phyloP scores from a whole-genome alignment of 108 stramenopile species.

The Aurantiochytrium sp. region DNA sequence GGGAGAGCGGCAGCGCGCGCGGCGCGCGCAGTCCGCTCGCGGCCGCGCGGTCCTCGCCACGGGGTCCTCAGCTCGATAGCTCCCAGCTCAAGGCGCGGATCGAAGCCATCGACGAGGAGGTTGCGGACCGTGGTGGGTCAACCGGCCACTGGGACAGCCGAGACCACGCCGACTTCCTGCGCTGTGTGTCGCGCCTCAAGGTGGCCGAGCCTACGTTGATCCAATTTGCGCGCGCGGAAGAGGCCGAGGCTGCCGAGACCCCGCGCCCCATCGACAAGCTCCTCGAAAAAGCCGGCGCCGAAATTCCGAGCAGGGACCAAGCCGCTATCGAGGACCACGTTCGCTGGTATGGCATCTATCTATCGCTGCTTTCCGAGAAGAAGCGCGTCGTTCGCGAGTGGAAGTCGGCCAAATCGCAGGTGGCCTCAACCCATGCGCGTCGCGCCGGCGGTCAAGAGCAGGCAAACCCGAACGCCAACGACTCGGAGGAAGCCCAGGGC shows the following conservation, averaged over 20 bases:
- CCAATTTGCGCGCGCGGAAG: not conserved
- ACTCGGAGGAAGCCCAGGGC: not conserved
- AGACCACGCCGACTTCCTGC: slow-evolving; percentile 1
- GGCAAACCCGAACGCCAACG: not conserved
- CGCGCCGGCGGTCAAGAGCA: not conserved
- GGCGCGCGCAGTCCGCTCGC: not conserved
- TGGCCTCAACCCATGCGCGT: not conserved
- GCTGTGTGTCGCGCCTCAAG: slow-evolving; percentile 18
- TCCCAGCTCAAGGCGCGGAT: not conserved
- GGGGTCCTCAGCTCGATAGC: not conserved
- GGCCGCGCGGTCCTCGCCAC: not conserved
- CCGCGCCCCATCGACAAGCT: not conserved
- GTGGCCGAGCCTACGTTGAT: not conserved
- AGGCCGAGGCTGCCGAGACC: not conserved
- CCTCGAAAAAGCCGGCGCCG: not conserved
- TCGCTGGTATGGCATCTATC: not conserved
- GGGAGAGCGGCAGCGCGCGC: not conserved
- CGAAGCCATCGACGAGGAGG: not conserved
- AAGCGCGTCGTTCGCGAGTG: not conserved
- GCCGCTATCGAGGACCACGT: not conserved
- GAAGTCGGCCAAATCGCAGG: not conserved
- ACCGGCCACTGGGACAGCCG: not conserved
- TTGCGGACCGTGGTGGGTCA: not conserved
- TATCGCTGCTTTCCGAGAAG: not conserved
- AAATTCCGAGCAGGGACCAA: not conserved